These are phyloP conservation scores for Rhinocladiella similis DNA, from an alignment of 2,329 filamentous ascomycete species.

Conservation along the genomic window DNA sequence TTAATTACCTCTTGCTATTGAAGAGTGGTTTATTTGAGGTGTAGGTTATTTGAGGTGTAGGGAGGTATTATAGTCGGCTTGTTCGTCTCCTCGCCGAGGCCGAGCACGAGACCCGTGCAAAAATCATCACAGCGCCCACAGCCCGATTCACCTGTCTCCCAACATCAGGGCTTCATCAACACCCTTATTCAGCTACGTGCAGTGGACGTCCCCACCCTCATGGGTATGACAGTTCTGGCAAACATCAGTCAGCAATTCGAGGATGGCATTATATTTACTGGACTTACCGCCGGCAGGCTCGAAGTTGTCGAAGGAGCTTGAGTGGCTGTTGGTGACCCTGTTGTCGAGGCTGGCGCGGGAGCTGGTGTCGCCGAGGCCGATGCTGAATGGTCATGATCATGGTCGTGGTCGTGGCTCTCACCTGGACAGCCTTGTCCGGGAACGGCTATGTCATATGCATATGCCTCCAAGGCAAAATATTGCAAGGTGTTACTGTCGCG, in stretches of 20 bases:
- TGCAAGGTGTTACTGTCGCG: slow-evolving; percentile 64
- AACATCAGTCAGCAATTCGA: slow-evolving; percentile 2
- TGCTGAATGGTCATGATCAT: slow-evolving; percentile 3
- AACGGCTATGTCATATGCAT: slow-evolving; percentile 64
- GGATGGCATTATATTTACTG: not conserved
- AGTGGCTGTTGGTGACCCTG: slow-evolving; percentile 3
- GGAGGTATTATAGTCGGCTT: too few species aligned
- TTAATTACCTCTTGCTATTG: too few species aligned
- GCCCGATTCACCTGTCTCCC: too few species aligned
- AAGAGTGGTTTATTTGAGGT: too few species aligned
- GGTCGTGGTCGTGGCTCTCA: not conserved
- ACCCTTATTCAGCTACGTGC: slow-evolving; percentile 29
- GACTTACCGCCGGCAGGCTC: slow-evolving; percentile 33
- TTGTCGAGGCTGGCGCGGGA: slow-evolving; percentile 14
- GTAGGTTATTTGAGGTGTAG: too few species aligned
- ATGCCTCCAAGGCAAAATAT: slow-evolving; percentile 68
- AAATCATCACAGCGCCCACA: too few species aligned
- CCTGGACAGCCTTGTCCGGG: slow-evolving; percentile 65
- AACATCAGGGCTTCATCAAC: too few species aligned
- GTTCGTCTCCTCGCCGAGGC: too few species aligned
- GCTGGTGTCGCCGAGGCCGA: slow-evolving; percentile 5
- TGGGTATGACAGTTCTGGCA: slow-evolving; percentile 44
- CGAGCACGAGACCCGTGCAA: too few species aligned
- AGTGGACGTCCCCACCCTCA: slow-evolving; percentile 42
- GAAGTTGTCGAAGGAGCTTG: slow-evolving; percentile 19